Base-by-base conservation (phyloP, 2,329 filamentous ascomycete genomes). In the Fusarium sp. region DNA sequence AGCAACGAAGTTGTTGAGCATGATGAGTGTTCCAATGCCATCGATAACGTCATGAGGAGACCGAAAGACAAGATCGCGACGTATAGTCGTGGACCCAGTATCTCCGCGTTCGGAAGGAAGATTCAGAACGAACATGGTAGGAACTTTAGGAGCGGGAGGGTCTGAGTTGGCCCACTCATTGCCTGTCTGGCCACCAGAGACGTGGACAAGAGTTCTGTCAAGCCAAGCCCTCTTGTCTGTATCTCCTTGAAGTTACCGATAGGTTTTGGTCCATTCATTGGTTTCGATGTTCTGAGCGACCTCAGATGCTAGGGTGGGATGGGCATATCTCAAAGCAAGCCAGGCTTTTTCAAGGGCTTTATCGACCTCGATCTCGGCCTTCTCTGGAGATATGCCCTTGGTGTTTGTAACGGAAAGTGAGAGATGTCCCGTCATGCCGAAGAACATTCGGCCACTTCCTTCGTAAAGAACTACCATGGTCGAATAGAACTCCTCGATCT, bases 401-500 rank as follows among this genome's bases (percentile, higher is more conserved):
- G 63, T 40, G 0, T 57, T n/a, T 0, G 58, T 22, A 4, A 78
- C 51, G 0, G 59, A 66, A 0, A 81, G 43, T 1, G 80, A 79
- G 3, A 82, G 44, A 18, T 79, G 78, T 0, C 79, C 81, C 0
- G 82, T 82, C 6, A 85, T 82, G 3, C 78, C 78, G 50, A 83
- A 84, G 63, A 78, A 81, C 53, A 76, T 79, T 2, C 81, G 79
- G 0, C 79, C 80, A 31, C 74, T 82, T 2, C 74, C 79, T 24
- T 79, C 72, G 39, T 78, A 82, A 0, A 72, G 65, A 13, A 75
- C 77, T 0, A 75, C 75, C 11, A 83, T 63, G 1, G 77, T 69
- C 0, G 79, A 75, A 59, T 84, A 84, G 36, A 80, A 81, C 17
- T 79, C 66, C 54, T 84, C 81, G 0, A 76, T 74, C 57, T 84